phyloP scores from a whole-genome alignment of 495 filamentous ascomycete genomes.

The Xylaria bambusicola region DNA sequence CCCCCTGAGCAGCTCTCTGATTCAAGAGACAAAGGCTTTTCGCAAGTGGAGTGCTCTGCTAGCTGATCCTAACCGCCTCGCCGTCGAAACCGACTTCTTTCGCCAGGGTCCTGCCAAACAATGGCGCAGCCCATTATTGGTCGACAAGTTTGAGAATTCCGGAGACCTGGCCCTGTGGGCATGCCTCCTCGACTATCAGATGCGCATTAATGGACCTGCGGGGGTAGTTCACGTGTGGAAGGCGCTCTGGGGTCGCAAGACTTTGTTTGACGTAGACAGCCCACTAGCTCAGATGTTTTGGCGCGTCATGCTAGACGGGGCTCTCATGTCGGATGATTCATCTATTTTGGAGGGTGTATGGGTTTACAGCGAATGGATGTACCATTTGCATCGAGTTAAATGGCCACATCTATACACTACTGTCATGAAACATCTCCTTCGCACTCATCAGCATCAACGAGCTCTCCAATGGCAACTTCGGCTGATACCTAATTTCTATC shows the following conservation, averaged over 20 bases:
- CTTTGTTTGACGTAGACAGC: conserved; percentile 27
- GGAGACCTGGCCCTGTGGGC: conserved; percentile 65
- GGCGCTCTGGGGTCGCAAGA: conserved; percentile 33
- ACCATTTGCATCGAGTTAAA: conserved; percentile 46
- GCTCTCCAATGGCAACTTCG: conserved; percentile 40
- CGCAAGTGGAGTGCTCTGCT: conserved; percentile 26
- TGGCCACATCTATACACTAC: conserved; percentile 48
- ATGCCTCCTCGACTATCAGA: conserved; percentile 61
- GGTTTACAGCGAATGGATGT: conserved; percentile 58
- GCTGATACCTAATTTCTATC: conserved; percentile 39
- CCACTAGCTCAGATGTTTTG: conserved; percentile 56
- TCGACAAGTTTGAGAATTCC: conserved; percentile 53
- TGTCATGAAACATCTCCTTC: conserved; percentile 37
- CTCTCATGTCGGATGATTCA: conserved; percentile 36
- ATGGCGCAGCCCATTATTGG: conserved; percentile 45
- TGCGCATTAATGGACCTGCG: conserved; percentile 58
- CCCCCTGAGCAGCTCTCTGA: conserved; percentile 6
- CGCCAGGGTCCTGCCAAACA: conserved; percentile 27
- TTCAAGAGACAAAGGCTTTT: conserved; percentile 25
- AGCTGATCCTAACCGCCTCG: conserved; percentile 28
- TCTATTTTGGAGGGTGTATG: conserved; percentile 51
- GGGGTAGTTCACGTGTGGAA: conserved; percentile 50
- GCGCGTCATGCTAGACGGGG: conserved; percentile 55
- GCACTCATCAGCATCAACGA: conserved; percentile 30
- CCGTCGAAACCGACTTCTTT: conserved; percentile 56